Conservation (phyloP, 1,284 basidiomycete species). For the Inonotus hispidus region DNA sequence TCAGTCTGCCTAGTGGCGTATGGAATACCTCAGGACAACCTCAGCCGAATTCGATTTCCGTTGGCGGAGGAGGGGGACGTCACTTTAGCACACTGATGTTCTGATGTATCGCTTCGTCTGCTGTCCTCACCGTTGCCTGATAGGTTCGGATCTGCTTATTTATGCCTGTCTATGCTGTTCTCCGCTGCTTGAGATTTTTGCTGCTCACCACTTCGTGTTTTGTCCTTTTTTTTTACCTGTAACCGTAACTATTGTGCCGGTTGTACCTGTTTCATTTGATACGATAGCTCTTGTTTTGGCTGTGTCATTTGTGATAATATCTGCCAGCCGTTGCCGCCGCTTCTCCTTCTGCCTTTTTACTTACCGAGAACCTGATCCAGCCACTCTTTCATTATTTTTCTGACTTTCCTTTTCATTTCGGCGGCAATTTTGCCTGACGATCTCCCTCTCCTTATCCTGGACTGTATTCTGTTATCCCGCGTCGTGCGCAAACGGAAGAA, state of each 20-base stretch:
- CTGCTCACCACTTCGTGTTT: not conserved
- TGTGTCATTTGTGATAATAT: not conserved
- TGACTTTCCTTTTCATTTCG: no score
- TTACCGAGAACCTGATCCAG: not conserved
- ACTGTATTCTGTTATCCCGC: no score
- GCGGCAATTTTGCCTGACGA: no score
- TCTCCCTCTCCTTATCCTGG: no score
- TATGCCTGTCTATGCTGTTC: not conserved
- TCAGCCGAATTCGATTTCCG: not conserved
- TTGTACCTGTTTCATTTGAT: not conserved
- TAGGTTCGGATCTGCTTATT: not conserved
- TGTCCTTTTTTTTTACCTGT: not conserved
- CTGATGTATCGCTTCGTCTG: not conserved
- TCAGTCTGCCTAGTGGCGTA: slow-evolving; percentile 6
- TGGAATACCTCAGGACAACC: slow-evolving; percentile 1
- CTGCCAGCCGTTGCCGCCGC: not conserved
- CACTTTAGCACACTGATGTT: slow-evolving; percentile 8
- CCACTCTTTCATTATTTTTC: not conserved
- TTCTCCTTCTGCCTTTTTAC: not conserved
- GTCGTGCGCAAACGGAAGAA: no score
- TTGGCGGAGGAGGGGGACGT: slow-evolving; percentile 1
- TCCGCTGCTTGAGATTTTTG: not conserved
- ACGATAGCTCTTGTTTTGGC: not conserved
- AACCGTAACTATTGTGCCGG: not conserved
- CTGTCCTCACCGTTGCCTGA: not conserved